These are phyloP conservation scores for Quercus wislizeni DNA, from an alignment of 306 rosid genomes.

Conservation along the genomic window DNA sequence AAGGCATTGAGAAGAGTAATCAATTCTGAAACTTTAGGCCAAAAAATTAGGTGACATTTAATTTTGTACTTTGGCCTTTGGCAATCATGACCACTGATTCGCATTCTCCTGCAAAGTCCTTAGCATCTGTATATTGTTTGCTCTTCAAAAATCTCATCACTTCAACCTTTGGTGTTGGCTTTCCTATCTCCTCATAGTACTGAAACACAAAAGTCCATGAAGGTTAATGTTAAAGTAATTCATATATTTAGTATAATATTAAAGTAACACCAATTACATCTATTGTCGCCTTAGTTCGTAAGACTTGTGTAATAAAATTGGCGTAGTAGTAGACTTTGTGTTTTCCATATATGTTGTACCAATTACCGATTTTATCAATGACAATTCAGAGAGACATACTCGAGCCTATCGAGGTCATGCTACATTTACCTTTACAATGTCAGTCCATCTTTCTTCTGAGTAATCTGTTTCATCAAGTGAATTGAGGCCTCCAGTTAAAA, in stretches of 20 bases:
- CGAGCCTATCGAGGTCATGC: not conserved
- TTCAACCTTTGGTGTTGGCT: conserved; percentile 81
- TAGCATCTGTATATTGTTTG: conserved; percentile 72
- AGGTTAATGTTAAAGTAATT: no score
- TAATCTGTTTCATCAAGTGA: conserved; percentile 86
- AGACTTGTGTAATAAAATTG: no score
- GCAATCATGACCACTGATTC: conserved; percentile 91
- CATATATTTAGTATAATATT: no score
- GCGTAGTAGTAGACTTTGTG: no score
- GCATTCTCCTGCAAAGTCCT: conserved; percentile 74
- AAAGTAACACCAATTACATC: no score
- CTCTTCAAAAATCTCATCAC: conserved; percentile 72
- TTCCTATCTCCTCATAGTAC: conserved; percentile 87
- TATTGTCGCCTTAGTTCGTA: no score
- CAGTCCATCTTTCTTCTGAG: conserved; percentile 93
- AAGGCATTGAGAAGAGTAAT: not conserved
- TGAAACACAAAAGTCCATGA: conserved; percentile 21
- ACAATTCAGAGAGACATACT: no score
- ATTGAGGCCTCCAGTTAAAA: conserved; percentile 86
- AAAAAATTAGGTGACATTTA: not conserved
- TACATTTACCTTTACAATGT: conserved; percentile 72
- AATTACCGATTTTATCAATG: no score
- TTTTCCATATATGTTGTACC: no score
- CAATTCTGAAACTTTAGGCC: conserved; percentile 1
- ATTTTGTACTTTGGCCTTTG: conserved; percentile 87